A percentile compares a stretch with the other conserved stretches of the same genome.
phyloP scores from a whole-genome alignment of 805 yeast species.

The Naumovozyma baii region DNA sequence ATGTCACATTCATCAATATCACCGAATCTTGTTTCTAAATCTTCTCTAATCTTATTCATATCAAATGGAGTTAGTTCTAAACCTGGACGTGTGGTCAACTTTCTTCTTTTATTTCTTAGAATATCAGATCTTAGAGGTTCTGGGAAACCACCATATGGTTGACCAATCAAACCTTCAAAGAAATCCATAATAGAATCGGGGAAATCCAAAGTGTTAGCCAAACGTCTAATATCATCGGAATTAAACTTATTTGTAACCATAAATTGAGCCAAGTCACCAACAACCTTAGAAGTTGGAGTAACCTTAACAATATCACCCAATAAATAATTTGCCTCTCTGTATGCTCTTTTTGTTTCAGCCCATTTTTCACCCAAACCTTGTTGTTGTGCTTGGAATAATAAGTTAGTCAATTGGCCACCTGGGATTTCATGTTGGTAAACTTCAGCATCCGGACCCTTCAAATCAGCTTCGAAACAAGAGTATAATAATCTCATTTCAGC shows the following conservation, averaged over 20 bases:
- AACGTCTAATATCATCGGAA: slow-evolving; percentile 73
- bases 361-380: slow-evolving; percentile 96
- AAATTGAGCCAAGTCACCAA: slow-evolving; percentile 98
- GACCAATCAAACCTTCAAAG: slow-evolving; percentile 98
- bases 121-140: slow-evolving; percentile 93
- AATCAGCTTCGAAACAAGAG: slow-evolving; percentile 95
- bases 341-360: slow-evolving; percentile 91
- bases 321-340: slow-evolving; percentile 79
- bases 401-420: slow-evolving; percentile 97
- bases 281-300: slow-evolving; percentile 99
- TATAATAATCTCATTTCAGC: slow-evolving; percentile 95
- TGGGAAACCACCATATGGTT: slow-evolving; percentile 99
- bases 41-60: slow-evolving; percentile 59
- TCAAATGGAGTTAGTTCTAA: slow-evolving; percentile 79
- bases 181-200: slow-evolving; percentile 97
- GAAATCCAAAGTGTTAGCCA: slow-evolving; percentile 90
- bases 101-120: slow-evolving; percentile 84
- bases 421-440: slow-evolving; percentile 98
- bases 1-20: slow-evolving; percentile 76
- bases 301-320: slow-evolving; percentile 97
- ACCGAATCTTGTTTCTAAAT: slow-evolving; percentile 69
- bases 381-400: slow-evolving; percentile 98
- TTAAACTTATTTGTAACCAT: slow-evolving; percentile 93
- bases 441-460: slow-evolving; percentile 99
- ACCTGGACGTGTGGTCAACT: slow-evolving; percentile 86